These are phyloP conservation scores for Phytophthora fragariaefolia DNA, from an alignment of 352 stramenopile genomes.

Conservation along the genomic window DNA sequence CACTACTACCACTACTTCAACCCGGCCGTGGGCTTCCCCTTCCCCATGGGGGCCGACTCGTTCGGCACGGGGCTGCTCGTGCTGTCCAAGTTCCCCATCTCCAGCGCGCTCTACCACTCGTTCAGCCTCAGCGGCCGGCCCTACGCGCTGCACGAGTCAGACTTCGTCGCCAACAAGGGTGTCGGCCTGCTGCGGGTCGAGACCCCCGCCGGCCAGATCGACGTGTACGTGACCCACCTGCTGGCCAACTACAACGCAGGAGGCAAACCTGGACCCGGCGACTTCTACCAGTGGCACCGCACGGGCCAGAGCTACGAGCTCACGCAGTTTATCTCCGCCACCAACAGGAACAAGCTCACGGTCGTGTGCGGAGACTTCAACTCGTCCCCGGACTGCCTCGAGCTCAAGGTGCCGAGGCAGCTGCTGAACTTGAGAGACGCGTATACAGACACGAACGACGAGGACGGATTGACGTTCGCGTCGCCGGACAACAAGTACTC, in stretches of 20 bases:
- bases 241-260: constrained; percentile 84
- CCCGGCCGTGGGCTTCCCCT: constrained; percentile 74
- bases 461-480: constrained; percentile 75
- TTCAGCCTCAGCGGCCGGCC: constrained; percentile 80
- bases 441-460: constrained; percentile 72
- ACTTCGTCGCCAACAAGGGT: constrained; percentile 86
- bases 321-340: constrained; percentile 70
- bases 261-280: constrained; percentile 65
- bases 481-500: constrained; percentile 85
- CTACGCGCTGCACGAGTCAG: constrained; percentile 80
- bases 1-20: constrained; percentile 89
- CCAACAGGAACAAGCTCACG: constrained; percentile 56
- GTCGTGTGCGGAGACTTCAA: constrained; percentile 86
- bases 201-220: constrained; percentile 60
- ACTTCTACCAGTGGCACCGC: constrained; percentile 73
- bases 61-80: constrained; percentile 83
- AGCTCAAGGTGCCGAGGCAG: constrained; percentile 62
- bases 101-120: constrained; percentile 69
- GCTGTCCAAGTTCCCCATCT: constrained; percentile 75
- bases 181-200: constrained; percentile 72
- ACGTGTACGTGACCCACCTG: constrained; percentile 83
- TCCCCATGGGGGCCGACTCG: constrained; percentile 70
- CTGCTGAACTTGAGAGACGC: constrained; percentile 66
- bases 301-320: constrained; percentile 79
- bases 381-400: constrained; percentile 77